A percentile compares a stretch with the other conserved stretches of the same genome.
Conservation (phyloP, 2,329 filamentous ascomycete genomes). For the Paraconiothyrium brasiliense region DNA sequence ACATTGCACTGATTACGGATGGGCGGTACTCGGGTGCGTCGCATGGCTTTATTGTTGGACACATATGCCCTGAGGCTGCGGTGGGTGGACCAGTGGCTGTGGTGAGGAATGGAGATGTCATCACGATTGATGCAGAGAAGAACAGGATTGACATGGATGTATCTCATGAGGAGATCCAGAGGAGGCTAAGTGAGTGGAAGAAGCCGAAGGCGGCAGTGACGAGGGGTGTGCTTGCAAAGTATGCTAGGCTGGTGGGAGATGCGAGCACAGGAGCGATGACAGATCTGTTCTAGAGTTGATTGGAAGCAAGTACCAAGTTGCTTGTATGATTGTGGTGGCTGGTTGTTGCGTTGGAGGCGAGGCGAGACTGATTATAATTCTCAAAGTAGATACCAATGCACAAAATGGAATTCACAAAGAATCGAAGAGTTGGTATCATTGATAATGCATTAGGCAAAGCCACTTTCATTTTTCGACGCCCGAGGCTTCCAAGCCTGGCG, state of each 20-base stretch:
- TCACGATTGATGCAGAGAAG: constrained; percentile 85
- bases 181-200: constrained; percentile 73
- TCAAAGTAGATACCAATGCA: constrained; percentile 5
- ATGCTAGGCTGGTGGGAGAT: constrained; percentile 86
- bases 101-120: constrained; percentile 79
- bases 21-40: constrained; percentile 87
- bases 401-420: constrained; percentile 1
- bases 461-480: constrained; percentile 43
- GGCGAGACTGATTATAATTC: background rate
- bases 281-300: constrained; percentile 68
- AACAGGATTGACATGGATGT: constrained; percentile 79
- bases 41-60: constrained; percentile 93
- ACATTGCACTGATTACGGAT: constrained; percentile 91
- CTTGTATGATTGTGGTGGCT: background rate
- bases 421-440: constrained; percentile 13
- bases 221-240: constrained; percentile 88
- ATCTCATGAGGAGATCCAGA: constrained; percentile 73
- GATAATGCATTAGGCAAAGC: constrained; percentile 38
- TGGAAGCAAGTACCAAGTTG: background rate
- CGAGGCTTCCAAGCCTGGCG: constrained; percentile 46
- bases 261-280: constrained; percentile 92
- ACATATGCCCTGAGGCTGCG: constrained; percentile 90
- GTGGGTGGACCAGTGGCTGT: constrained; percentile 88
- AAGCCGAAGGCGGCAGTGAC: constrained; percentile 76
- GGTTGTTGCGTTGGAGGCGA: background rate